A percentile compares a stretch with the other conserved stretches of the same genome.
These are phyloP conservation scores for Diaporthe humulicola DNA, from an alignment of 2,329 filamentous ascomycete genomes.

Conservation along the genomic window DNA sequence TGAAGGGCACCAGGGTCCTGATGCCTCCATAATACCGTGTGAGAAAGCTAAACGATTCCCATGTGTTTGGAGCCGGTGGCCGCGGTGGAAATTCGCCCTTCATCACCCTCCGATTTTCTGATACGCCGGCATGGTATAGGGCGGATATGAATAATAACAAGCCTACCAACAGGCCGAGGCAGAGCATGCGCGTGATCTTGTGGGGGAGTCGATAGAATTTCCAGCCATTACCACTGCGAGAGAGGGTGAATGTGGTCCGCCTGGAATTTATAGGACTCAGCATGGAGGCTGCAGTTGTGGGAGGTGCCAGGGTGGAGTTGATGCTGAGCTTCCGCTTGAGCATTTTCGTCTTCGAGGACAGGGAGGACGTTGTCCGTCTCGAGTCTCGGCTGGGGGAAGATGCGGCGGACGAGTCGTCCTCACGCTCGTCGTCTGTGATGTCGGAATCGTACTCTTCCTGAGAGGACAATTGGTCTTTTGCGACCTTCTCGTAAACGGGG, in stretches of 20 bases:
- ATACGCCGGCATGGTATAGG: conserved; percentile 79
- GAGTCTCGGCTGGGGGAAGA: conserved; percentile 66
- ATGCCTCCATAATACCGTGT: conserved; percentile 93
- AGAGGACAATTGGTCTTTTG: conserved; percentile 64
- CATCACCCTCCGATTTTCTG: conserved; percentile 74
- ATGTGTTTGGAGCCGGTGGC: conserved; percentile 75
- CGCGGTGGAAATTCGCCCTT: conserved; percentile 70
- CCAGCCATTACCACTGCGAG: conserved; percentile 50
- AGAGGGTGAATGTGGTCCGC: conserved; percentile 48
- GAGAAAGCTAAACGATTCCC: conserved; percentile 89
- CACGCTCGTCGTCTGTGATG: conserved; percentile 53
- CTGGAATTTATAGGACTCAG: conserved; percentile 49
- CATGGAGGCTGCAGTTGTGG: conserved; percentile 28
- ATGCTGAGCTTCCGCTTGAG: conserved; percentile 44
- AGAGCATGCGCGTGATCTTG: conserved; percentile 83
- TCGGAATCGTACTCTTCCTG: conserved; percentile 64
- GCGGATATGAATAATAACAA: conserved; percentile 83
- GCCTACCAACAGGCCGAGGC: conserved; percentile 76
- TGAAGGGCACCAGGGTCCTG: conserved; percentile 74
- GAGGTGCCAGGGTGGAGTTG: conserved; percentile 35
- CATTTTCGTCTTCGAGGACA: conserved; percentile 59
- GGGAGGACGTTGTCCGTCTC: conserved; percentile 62
- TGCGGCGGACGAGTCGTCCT: conserved; percentile 52
- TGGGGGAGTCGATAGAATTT: conserved; percentile 75
- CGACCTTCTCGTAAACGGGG: conserved; percentile 64